These are phyloP conservation scores for Dispira simplex DNA, from an alignment of 192 early-diverging fungal genomes.

Conservation along the genomic window DNA sequence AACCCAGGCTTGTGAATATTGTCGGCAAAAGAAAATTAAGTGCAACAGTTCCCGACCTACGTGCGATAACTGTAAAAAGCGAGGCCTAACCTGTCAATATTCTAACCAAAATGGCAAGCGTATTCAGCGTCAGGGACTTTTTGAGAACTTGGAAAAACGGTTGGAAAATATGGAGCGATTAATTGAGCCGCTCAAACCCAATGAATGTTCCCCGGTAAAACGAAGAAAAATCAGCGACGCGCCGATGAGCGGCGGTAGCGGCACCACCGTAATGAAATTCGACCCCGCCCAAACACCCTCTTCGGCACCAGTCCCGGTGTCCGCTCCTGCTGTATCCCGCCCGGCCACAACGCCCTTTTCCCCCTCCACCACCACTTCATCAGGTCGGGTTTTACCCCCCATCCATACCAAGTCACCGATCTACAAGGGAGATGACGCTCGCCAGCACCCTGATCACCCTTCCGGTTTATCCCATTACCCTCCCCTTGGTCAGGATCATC, in stretches of 20 bases:
- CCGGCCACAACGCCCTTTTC: too few species aligned
- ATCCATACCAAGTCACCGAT: too few species aligned
- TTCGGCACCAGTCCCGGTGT: too few species aligned
- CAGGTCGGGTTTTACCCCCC: too few species aligned
- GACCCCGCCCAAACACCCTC: too few species aligned
- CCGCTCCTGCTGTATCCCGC: not conserved
- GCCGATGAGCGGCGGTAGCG: not conserved
- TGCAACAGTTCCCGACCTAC: constrained; percentile 54
- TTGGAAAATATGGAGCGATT: constrained; percentile 64
- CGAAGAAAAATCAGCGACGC: not conserved
- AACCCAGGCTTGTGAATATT: constrained; percentile 56
- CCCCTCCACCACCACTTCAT: too few species aligned
- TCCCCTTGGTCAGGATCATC: too few species aligned
- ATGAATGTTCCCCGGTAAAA: not conserved
- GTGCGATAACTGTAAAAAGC: constrained; percentile 50
- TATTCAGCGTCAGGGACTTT: constrained; percentile 63
- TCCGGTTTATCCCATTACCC: too few species aligned
- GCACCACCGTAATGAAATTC: too few species aligned
- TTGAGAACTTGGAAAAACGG: constrained; percentile 57
- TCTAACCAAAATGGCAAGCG: constrained; percentile 55
- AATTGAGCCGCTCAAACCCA: constrained; percentile 24
- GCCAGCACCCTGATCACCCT: too few species aligned
- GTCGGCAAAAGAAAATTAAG: constrained; percentile 64
- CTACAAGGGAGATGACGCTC: too few species aligned
- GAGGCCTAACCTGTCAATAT: constrained; percentile 41